A percentile compares a stretch with the other conserved stretches of the same genome.
phyloP scores from a whole-genome alignment of 202 grass and related monocot genomes.

The Saccharum hybrid region DNA sequence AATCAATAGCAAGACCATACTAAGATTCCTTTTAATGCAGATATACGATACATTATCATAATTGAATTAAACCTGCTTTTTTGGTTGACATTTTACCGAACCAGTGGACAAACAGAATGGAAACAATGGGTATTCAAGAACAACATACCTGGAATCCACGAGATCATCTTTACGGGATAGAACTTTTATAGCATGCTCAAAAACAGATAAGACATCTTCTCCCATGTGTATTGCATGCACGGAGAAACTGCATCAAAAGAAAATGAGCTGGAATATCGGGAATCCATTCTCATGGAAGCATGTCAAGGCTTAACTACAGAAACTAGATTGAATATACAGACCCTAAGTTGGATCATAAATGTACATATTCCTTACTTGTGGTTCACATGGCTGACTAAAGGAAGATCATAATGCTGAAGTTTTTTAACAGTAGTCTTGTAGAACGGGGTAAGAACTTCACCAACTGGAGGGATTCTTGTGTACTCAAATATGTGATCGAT shows the following conservation, averaged over 20 bases:
- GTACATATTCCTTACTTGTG: constrained; percentile 67
- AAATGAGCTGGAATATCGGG: constrained; percentile 13
- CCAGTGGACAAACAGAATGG: background rate
- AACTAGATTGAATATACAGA: constrained; percentile 7
- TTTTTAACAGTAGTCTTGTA: constrained; percentile 84
- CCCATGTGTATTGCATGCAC: constrained; percentile 89
- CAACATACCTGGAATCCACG: constrained; percentile 56
- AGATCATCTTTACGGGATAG: constrained; percentile 78
- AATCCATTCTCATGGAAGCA: constrained; percentile 22
- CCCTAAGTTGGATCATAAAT: constrained; percentile 9
- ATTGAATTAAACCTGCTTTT: constrained; percentile 8
- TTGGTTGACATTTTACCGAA: background rate
- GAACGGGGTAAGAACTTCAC: constrained; percentile 84
- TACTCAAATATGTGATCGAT: constrained; percentile 97
- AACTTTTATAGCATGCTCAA: constrained; percentile 86
- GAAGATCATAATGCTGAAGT: constrained; percentile 84
- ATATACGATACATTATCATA: constrained; percentile 10
- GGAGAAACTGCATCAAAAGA: constrained; percentile 73
- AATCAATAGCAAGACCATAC: constrained; percentile 16
- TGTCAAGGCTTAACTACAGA: constrained; percentile 16
- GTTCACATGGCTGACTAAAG: constrained; percentile 85
- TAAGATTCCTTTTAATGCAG: constrained; percentile 15
- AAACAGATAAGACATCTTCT: constrained; percentile 87
- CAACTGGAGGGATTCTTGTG: constrained; percentile 89
- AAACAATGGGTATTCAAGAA: constrained; percentile 1